Conservation (phyloP, 2,329 filamentous ascomycete genomes). For the Neopestalotiopsis rosae region DNA sequence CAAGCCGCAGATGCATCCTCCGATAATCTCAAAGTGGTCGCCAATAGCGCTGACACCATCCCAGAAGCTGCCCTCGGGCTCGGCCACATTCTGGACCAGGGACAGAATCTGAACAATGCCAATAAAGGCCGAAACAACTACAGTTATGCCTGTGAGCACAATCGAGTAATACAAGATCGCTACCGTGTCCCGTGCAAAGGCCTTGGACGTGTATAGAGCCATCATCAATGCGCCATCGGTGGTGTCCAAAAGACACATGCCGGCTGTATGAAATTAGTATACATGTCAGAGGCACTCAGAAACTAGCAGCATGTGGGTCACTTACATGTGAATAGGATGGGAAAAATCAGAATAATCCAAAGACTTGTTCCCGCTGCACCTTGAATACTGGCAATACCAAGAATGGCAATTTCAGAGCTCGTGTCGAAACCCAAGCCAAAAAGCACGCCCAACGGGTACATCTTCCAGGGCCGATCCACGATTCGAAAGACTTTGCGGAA, state of each 20-base stretch:
- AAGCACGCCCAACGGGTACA: slow-evolving; percentile 88
- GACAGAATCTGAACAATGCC: slow-evolving; percentile 84
- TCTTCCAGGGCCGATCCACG: slow-evolving; percentile 84
- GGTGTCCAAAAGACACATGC: slow-evolving; percentile 95
- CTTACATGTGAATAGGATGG: slow-evolving; percentile 82
- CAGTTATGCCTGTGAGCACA: slow-evolving; percentile 82
- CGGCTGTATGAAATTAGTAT: slow-evolving; percentile 55
- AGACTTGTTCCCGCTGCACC: slow-evolving; percentile 85
- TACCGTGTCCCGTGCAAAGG: slow-evolving; percentile 80
- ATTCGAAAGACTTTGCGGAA: slow-evolving; percentile 80
- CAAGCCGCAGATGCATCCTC: slow-evolving; percentile 82
- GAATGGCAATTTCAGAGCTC: slow-evolving; percentile 87
- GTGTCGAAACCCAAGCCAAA: slow-evolving; percentile 96
- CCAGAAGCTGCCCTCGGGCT: slow-evolving; percentile 84
- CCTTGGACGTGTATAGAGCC: slow-evolving; percentile 83
- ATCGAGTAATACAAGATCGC: slow-evolving; percentile 94
- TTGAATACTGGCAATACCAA: slow-evolving; percentile 89
- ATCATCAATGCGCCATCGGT: slow-evolving; percentile 95
- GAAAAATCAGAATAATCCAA: slow-evolving; percentile 94
- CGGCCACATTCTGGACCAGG: slow-evolving; percentile 76
- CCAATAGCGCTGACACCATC: slow-evolving; percentile 78
- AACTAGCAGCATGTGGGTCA: slow-evolving; percentile 4
- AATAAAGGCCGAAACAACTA: slow-evolving; percentile 84
- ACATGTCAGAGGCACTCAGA: neutral
- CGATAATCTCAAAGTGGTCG: slow-evolving; percentile 85